Evolutionary conservation across 805 yeast genomes (phyloP).

Genomic region (Saturnispora bothae): DNA sequence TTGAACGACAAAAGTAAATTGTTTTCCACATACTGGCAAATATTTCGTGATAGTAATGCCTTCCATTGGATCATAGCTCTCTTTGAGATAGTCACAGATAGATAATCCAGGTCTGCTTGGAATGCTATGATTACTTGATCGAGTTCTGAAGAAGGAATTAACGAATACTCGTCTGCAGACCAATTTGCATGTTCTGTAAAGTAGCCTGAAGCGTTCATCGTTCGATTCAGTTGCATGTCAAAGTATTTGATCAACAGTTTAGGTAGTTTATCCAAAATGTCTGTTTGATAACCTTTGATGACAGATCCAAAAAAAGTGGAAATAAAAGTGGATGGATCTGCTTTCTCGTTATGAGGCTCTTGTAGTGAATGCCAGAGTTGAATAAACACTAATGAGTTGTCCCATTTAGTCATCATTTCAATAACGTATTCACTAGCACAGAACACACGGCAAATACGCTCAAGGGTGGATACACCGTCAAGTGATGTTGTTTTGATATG

Average conservation of each 20-base stretch:
- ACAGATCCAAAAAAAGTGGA: conserved; percentile 36
- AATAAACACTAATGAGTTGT: conserved; percentile 32
- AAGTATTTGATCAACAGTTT: conserved; percentile 24
- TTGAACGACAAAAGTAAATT: conserved; percentile 29
- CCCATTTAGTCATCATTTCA: conserved; percentile 33
- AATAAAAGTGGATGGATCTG: conserved; percentile 7
- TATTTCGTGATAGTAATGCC: conserved; percentile 18
- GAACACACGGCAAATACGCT: conserved; percentile 32
- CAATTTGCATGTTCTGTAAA: conserved; percentile 27
- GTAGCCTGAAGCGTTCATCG: conserved; percentile 26
- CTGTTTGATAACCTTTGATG: conserved; percentile 27
- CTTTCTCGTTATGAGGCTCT: too few relatives aligned
- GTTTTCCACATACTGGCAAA: conserved; percentile 29
- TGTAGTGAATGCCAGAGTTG: conserved; percentile 31
- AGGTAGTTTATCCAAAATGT: conserved; percentile 23
- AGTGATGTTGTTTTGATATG: conserved; percentile 15
- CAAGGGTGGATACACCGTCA: conserved; percentile 22
- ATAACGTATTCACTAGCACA: conserved; percentile 28
- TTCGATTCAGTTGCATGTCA: conserved; percentile 27
- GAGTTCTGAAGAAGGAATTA: conserved; percentile 18
- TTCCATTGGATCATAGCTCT: conserved; percentile 23
- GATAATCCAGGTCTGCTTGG: conserved; percentile 20
- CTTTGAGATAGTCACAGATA: conserved; percentile 23
- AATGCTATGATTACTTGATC: conserved; percentile 20
- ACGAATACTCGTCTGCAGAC: conserved; percentile 10